phyloP scores from a whole-genome alignment of 805 yeast species.

The Zygosaccharomyces bailii region DNA sequence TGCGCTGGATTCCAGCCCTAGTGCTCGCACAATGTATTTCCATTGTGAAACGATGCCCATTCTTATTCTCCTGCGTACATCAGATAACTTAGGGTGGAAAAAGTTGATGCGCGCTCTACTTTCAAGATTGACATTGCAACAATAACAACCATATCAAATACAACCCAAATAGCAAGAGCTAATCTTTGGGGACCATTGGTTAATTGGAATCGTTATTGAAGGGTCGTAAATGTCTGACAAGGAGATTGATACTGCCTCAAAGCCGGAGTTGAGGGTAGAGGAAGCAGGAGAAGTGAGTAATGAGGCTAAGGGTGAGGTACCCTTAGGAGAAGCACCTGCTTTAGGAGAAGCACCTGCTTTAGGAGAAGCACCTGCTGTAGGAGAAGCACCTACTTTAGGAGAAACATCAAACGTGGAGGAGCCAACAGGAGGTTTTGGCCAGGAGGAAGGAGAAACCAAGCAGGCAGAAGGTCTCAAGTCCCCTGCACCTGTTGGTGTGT shows the following conservation, averaged over 20 bases:
- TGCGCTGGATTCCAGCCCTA: too few species aligned
- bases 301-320: background rate
- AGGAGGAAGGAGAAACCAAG: constrained; percentile 12
- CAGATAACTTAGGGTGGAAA: too few species aligned
- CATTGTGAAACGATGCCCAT: too few species aligned
- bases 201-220: background rate
- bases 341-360: background rate
- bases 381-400: background rate
- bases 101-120: background rate
- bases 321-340: background rate
- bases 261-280: constrained; percentile 6
- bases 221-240: constrained; percentile 4
- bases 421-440: background rate
- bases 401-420: background rate
- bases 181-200: constrained; percentile 1
- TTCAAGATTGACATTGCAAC: background rate
- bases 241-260: constrained; percentile 7
- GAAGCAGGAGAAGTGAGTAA: constrained; percentile 2
- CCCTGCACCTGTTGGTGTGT: constrained; percentile 2
- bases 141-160: background rate
- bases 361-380: background rate
- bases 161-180: background rate
- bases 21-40: too few species aligned
- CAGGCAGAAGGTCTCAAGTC: constrained; percentile 1
- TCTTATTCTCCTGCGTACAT: too few species aligned